Base-by-base conservation (phyloP, 805 yeast genomes). In the Spathaspora sp. region DNA sequence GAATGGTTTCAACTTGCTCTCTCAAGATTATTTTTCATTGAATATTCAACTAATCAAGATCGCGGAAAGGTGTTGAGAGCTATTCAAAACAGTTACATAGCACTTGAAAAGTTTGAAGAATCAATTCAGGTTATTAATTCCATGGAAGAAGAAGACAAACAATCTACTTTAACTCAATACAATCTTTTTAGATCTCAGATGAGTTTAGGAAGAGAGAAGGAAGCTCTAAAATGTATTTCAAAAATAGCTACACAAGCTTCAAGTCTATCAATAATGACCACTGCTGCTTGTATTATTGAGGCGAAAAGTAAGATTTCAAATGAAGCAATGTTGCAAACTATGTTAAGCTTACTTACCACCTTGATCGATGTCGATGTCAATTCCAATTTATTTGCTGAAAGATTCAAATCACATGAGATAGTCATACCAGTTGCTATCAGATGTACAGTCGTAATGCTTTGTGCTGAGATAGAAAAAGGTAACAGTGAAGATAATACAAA, bases 121-220 rank as follows among this genome's bases (percentile, higher is more conserved):
- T 47, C 32, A 6, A 44, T 49, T 19, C 14, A 12, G 12, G n/a
- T 32, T 26, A 9, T 17, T 11, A 20, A 17, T 14, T 20, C 40
- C 12, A 49, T 49, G 51, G 39, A 49, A 11, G 47, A 49, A 31
- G 40, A 49, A 29, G 47, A 49, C 29, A 49, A 45, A 32, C n/a
- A 10, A 11, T 3, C 19, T 16, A 26, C 28, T 2, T 17, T 49
- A 18, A 49, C 51, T 12, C 51, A 49, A 31, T 49, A 49, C 20
- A 49, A 49, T 39, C 26, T 48, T n/a, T 48, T 43, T 19, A 23
- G 46, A 20, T 16, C 44, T 5, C 43, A 49, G 31, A 10, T 43
- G 6, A 14, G 17, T 5, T 26, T 49, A n/a, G 18, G 29, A 12
- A 17, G 43, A 3, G 51, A 43, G n/a, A 20, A 35, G 11, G 31